These are phyloP conservation scores for Tolypocladium album DNA, from an alignment of 2,329 filamentous ascomycete genomes.

Conservation along the genomic window DNA sequence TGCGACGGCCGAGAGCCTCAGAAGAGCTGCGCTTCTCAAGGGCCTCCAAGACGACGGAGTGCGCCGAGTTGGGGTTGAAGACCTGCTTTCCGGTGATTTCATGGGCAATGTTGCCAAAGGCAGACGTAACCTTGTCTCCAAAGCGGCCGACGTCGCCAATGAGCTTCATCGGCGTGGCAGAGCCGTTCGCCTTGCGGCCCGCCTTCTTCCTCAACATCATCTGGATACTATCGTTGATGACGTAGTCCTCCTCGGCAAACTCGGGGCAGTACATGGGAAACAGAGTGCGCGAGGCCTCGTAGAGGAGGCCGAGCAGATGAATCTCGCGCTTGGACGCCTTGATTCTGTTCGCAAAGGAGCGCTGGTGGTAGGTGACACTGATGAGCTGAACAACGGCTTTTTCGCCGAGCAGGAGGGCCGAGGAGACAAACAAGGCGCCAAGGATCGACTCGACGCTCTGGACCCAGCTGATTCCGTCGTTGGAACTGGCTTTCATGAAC, in stretches of 20 bases:
- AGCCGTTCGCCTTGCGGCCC: slow-evolving; percentile 39
- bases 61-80: slow-evolving; percentile 83
- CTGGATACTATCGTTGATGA: slow-evolving; percentile 78
- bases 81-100: slow-evolving; percentile 94
- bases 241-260: slow-evolving; percentile 83
- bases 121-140: slow-evolving; percentile 87
- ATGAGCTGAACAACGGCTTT: slow-evolving; percentile 74
- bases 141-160: slow-evolving; percentile 70
- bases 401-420: slow-evolving; percentile 63
- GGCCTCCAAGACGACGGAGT: slow-evolving; percentile 81
- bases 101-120: slow-evolving; percentile 84
- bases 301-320: slow-evolving; percentile 70
- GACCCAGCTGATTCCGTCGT: slow-evolving; percentile 37
- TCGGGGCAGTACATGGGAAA: slow-evolving; percentile 91
- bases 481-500: slow-evolving; percentile 24
- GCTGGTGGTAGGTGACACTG: slow-evolving; percentile 75
- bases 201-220: slow-evolving; percentile 50
- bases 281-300: slow-evolving; percentile 77
- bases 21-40: slow-evolving; percentile 75
- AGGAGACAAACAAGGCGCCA: slow-evolving; percentile 55
- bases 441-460: slow-evolving; percentile 53
- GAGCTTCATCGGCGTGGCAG: slow-evolving; percentile 66
- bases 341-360: slow-evolving; percentile 74
- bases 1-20: slow-evolving; percentile 83
- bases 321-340: slow-evolving; percentile 84